Conservation (phyloP, 805 yeast species). For the Wickerhamomyces strasburgensis region DNA sequence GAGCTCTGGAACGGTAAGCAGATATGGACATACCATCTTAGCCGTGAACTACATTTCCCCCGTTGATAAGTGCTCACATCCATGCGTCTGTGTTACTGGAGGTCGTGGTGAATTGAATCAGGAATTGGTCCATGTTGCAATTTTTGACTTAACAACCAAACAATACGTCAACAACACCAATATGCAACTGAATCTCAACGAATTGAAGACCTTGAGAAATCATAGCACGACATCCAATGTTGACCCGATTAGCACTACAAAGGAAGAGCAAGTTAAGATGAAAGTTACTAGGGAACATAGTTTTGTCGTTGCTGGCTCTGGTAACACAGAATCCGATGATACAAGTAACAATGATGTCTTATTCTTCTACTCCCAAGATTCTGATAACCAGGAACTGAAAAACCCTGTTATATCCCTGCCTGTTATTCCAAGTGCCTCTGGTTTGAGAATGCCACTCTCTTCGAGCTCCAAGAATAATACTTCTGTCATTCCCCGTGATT, state of each 20-base stretch:
- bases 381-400: constrained; percentile 5
- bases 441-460: constrained; percentile 26
- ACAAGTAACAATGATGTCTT: constrained; percentile 18
- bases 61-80: constrained; percentile 35
- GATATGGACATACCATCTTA: constrained; percentile 53
- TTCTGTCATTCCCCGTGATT: constrained; percentile 39
- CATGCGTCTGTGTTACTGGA: constrained; percentile 49
- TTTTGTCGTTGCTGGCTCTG: constrained; percentile 17
- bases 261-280: constrained; percentile 10
- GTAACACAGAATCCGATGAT: constrained; percentile 5
- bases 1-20: constrained; percentile 30
- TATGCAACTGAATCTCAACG: constrained; percentile 22
- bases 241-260: constrained; percentile 11
- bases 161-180: constrained; percentile 18
- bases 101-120: constrained; percentile 38
- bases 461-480: constrained; percentile 15
- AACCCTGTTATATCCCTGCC: constrained; percentile 33
- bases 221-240: constrained; percentile 5
- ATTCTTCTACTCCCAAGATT: constrained; percentile 15
- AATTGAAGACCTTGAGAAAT: constrained; percentile 8
- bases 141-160: constrained; percentile 42
- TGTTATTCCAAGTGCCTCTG: constrained; percentile 27
- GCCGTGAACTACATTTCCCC: constrained; percentile 34
- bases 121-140: constrained; percentile 28
- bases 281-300: constrained; percentile 15